A percentile compares a stretch with the other conserved stretches of the same genome.
Evolutionary conservation across 106 monocot species (phyloP).

Genomic region (Dendrobium nobile): DNA sequence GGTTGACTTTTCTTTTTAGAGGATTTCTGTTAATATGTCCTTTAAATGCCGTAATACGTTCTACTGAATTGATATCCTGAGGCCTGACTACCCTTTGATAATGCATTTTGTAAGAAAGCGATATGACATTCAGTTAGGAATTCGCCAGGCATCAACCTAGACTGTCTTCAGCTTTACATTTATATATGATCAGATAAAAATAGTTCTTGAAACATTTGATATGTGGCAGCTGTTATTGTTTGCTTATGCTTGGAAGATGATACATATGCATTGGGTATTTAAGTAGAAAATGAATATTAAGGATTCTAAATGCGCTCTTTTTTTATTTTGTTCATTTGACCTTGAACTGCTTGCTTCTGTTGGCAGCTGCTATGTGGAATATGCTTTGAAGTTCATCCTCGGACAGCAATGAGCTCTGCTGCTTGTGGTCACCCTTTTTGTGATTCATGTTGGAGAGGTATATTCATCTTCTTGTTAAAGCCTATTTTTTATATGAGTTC

Average conservation of each 20-base stretch:
- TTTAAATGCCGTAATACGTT: neutral
- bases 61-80: no score
- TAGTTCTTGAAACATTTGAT: neutral
- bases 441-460: conserved; percentile 79
- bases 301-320: neutral
- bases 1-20: neutral
- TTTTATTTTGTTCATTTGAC: neutral
- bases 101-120: neutral
- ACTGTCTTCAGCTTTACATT: neutral
- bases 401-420: conserved; percentile 47
- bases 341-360: neutral
- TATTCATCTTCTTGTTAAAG: conserved; percentile 3
- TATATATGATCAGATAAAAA: neutral
- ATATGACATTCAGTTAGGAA: neutral
- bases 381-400: conserved; percentile 68
- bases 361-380: conserved; percentile 82
- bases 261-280: neutral
- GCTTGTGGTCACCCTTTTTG: conserved; percentile 93
- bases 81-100: neutral
- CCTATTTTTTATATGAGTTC: neutral
- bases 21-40: neutral
- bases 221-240: neutral
- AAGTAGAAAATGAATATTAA: neutral
- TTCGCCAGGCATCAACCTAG: neutral
- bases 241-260: neutral